Evolutionary conservation across 2,329 filamentous ascomycete species (phyloP).

Genomic region (Stachybotrys elegans): DNA sequence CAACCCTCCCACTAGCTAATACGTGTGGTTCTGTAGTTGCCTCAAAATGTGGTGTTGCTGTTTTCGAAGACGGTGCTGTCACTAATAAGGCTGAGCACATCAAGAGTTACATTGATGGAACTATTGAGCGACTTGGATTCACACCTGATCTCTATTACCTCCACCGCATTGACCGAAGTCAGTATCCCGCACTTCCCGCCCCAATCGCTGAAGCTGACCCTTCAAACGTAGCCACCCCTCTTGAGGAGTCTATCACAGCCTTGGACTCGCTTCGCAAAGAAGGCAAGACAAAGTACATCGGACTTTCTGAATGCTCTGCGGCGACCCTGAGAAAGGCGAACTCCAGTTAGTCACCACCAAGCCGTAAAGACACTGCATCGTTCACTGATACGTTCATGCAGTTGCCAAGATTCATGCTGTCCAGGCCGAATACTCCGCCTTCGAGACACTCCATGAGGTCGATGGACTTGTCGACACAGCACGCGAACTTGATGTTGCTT

Average conservation of each 20-base stretch:
- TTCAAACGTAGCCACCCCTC: slow-evolving; percentile 31
- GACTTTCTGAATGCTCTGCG: slow-evolving; percentile 41
- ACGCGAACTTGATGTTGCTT: slow-evolving; percentile 34
- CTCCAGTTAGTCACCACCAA: slow-evolving; percentile 34
- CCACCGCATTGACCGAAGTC: slow-evolving; percentile 38
- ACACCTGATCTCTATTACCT: slow-evolving; percentile 40
- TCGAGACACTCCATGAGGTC: slow-evolving; percentile 35
- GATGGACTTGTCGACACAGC: slow-evolving; percentile 34
- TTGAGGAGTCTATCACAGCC: slow-evolving; percentile 41
- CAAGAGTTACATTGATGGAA: slow-evolving; percentile 42
- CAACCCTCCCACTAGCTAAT: neutral
- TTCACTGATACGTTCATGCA: slow-evolving; percentile 12
- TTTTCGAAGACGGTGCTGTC: slow-evolving; percentile 26
- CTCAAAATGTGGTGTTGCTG: slow-evolving; percentile 40
- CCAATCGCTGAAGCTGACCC: neutral
- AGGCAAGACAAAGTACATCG: slow-evolving; percentile 44
- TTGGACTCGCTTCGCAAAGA: slow-evolving; percentile 39
- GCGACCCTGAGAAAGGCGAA: slow-evolving; percentile 38
- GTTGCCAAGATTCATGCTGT: slow-evolving; percentile 41
- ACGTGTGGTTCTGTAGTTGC: slow-evolving; percentile 31
- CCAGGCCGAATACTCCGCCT: slow-evolving; percentile 41
- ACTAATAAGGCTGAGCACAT: slow-evolving; percentile 42
- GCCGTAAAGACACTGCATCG: neutral
- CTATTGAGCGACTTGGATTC: slow-evolving; percentile 42
- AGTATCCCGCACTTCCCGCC: neutral